These are phyloP conservation scores for Coniochaeta hoffmannii DNA, from an alignment of 2,329 filamentous ascomycete genomes.

Conservation along the genomic window DNA sequence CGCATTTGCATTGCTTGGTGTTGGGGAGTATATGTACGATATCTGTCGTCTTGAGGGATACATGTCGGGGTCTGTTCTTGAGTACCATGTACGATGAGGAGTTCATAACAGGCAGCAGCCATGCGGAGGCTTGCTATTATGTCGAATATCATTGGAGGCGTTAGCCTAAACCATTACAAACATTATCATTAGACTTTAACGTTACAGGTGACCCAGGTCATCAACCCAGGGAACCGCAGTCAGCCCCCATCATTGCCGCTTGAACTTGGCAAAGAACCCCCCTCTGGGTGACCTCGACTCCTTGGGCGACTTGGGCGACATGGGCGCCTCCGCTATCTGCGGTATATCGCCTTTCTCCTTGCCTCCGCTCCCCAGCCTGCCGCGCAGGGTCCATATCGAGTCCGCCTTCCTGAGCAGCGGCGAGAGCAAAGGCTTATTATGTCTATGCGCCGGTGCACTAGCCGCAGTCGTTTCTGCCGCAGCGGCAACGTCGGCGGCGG, in stretches of 20 bases:
- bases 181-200: conserved; percentile 7
- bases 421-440: conserved; percentile 10
- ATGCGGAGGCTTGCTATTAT: too few species aligned
- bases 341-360: conserved; percentile 6
- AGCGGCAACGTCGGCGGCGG: not conserved
- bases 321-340: conserved; percentile 11
- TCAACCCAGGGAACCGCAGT: too few species aligned
- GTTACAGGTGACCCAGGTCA: too few species aligned
- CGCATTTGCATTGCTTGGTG: conserved; percentile 17
- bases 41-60: not conserved
- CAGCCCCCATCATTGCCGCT: conserved; percentile 19
- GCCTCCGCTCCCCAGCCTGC: conserved; percentile 24
- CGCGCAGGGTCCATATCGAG: conserved; percentile 41
- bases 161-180: not conserved
- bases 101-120: too few species aligned
- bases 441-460: conserved; percentile 6
- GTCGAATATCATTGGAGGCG: not conserved
- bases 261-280: conserved; percentile 37
- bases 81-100: not conserved
- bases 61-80: not conserved
- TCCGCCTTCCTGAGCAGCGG: conserved; percentile 34
- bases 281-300: conserved; percentile 24
- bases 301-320: conserved; percentile 7
- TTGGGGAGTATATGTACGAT: not conserved
- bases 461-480: conserved; percentile 12